Evolutionary conservation across 352 stramenopile genomes (phyloP), one percentile per base, ranked within the genome.

Genomic region (Peronosclerospora sorghi): DNA sequence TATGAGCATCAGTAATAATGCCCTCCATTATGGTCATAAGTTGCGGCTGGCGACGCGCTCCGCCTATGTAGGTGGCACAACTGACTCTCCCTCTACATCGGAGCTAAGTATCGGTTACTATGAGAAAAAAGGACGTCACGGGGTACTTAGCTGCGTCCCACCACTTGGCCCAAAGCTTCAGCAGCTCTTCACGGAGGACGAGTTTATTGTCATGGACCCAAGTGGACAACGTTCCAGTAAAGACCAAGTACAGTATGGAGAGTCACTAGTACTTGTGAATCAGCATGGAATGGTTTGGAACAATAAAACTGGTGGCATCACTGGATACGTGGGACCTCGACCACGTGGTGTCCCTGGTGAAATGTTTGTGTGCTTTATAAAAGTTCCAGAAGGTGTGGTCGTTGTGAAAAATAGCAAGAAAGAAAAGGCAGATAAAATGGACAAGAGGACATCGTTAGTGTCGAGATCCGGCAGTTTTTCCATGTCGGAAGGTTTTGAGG

Each of bases 261-360:
- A 87, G 42, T 56, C 69, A 4, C 44, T 91, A 18, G 79, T 89
- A 47, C 72, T 91, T 24, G 72, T 91, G 48, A 89, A 91, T 54
- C 79, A 89, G 55, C 67, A 85, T 44, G 71, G 72, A 14, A 66
- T 86, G 62, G 79, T 89, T 24, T 91, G 76, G 79, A 91, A 91
- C 65, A 91, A 91, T 56, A 91, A 91, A 59, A 91, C 79, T 6
- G 76, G 79, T 36, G 79, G 79, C 23, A 89, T 91, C 56, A 91
- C 79, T 30, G 79, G 79, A 18, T 91, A 91, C 48, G 60, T 91
- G 8, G 79, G 79, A 0, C 79, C 79, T 12, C 62, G 79, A 15
- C 59, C 73, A 17, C 76, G 79, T 19, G 60, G 74, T 30, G 77
- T 81, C 6, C 30, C 68, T 1, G 79, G 79, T 6, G 79, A 91